Evolutionary conservation across 2,329 filamentous ascomycete genomes (phyloP).

Genomic region (Alternaria angustiovoidea): DNA sequence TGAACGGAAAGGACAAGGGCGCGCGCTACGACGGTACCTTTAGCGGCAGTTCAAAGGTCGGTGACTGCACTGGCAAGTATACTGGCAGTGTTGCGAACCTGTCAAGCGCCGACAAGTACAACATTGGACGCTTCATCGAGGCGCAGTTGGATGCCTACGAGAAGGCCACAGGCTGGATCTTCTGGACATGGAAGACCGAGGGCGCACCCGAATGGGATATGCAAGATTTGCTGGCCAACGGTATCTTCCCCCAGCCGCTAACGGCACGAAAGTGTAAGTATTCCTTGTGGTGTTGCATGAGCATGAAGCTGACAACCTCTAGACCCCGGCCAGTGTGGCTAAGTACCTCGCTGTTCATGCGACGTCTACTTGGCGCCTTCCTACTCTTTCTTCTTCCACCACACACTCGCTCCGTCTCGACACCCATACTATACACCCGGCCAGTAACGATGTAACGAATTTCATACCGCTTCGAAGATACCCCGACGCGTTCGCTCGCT

Average conservation of each 20-base stretch:
- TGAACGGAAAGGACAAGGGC: conserved; percentile 58
- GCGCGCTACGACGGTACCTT: conserved; percentile 57
- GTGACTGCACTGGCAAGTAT: conserved; percentile 56
- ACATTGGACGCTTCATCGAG: conserved; percentile 56
- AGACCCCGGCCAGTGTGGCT: conserved; percentile 50
- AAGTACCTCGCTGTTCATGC: conserved; percentile 16
- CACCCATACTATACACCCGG: conserved; percentile 2
- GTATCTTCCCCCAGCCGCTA: conserved; percentile 60
- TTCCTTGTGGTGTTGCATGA: conserved; percentile 1
- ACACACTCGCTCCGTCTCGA: conserved; percentile 27
- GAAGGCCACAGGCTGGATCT: conserved; percentile 59
- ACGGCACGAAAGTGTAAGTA: conserved; percentile 50
- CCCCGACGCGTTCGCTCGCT: conserved; percentile 36
- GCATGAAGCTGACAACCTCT: conserved; percentile 13
- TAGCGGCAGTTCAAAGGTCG: conserved; percentile 50
- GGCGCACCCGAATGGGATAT: conserved; percentile 60
- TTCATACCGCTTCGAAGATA: conserved; percentile 35
- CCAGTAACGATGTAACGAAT: conserved; percentile 32
- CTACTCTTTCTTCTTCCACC: conserved; percentile 18
- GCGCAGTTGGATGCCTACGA: conserved; percentile 59
- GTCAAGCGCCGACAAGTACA: conserved; percentile 52
- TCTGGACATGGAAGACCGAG: conserved; percentile 62
- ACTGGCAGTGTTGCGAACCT: conserved; percentile 54
- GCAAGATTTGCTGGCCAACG: conserved; percentile 53
- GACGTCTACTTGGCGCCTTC: conserved; percentile 2